Conservation (phyloP, 371 early-diverging fungal species). For the Mortierella sp. region DNA sequence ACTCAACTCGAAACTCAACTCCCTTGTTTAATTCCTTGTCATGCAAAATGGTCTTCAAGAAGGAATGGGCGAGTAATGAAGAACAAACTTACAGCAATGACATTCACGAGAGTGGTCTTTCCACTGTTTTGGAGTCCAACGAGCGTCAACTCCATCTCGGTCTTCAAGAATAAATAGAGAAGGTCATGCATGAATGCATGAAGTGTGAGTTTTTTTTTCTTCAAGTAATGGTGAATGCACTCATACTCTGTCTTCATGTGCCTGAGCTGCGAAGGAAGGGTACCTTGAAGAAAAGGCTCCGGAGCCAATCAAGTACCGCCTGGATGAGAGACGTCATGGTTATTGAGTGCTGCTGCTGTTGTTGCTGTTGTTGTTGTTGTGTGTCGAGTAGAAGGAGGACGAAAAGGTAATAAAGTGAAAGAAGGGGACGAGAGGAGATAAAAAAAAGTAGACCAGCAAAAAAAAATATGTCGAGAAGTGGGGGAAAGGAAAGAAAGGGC, state of each 20-base stretch:
- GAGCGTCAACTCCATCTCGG: slow-evolving; percentile 98
- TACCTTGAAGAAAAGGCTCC: slow-evolving; percentile 95
- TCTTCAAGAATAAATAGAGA: slow-evolving; percentile 45
- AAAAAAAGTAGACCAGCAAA: too few species aligned
- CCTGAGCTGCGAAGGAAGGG: not conserved
- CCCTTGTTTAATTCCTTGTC: not conserved
- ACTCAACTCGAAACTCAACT: not conserved
- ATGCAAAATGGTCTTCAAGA: not conserved
- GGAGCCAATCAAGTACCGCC: slow-evolving; percentile 90
- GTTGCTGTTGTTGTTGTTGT: not conserved
- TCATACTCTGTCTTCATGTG: not conserved
- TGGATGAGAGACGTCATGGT: slow-evolving; percentile 78
- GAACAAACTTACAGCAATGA: slow-evolving; percentile 87
- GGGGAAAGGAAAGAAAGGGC: not conserved
- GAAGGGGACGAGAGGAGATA: not conserved
- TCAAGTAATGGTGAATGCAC: not conserved
- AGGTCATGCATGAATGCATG: not conserved
- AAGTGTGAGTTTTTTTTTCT: not conserved
- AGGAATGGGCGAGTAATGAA: not conserved
- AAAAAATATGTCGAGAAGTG: not conserved
- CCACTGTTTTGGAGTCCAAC: slow-evolving; percentile 98
- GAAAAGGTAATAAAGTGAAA: not conserved
- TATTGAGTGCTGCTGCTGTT: not conserved
- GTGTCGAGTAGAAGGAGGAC: not conserved
- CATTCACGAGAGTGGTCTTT: slow-evolving; percentile 98